Evolutionary conservation across 805 yeast genomes (phyloP).

Genomic region (Yamadazyma akitaensis): DNA sequence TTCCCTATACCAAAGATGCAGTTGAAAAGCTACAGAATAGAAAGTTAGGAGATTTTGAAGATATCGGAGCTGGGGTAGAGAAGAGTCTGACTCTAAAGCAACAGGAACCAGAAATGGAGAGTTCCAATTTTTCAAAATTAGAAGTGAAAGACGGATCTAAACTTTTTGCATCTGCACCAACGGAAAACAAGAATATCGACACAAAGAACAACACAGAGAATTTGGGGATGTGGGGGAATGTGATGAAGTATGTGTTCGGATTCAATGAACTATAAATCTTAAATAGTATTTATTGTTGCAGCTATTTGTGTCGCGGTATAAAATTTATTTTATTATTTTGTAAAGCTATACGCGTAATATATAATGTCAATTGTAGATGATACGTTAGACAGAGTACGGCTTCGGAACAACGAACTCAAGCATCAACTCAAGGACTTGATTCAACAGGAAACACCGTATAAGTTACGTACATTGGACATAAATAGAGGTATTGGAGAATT

Average conservation of each 20-base stretch:
- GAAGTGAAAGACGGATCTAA: constrained; percentile 41
- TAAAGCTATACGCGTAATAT: neutral
- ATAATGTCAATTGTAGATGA: constrained; percentile 10
- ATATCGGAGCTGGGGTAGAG: constrained; percentile 41
- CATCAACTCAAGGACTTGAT: constrained; percentile 10
- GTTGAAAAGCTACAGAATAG: constrained; percentile 56
- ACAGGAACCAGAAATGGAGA: constrained; percentile 5
- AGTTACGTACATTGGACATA: constrained; percentile 6
- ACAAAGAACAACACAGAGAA: constrained; percentile 25
- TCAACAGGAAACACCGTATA: constrained; percentile 10
- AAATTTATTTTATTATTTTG: no score
- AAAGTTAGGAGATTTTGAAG: constrained; percentile 42
- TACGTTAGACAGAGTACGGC: constrained; percentile 12
- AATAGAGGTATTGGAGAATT: neutral
- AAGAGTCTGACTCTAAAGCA: constrained; percentile 1
- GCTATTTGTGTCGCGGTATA: neutral
- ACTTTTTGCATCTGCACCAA: constrained; percentile 29
- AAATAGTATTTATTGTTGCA: neutral
- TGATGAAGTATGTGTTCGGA: constrained; percentile 39
- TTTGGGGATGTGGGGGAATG: constrained; percentile 30
- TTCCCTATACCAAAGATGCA: constrained; percentile 61
- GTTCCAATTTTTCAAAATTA: constrained; percentile 23
- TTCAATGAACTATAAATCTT: constrained; percentile 37
- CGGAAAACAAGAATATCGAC: constrained; percentile 16
- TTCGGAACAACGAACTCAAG: constrained; percentile 12